Base-by-base conservation (phyloP, 2,329 filamentous ascomycete species). In the Ceratocystis variospora region DNA sequence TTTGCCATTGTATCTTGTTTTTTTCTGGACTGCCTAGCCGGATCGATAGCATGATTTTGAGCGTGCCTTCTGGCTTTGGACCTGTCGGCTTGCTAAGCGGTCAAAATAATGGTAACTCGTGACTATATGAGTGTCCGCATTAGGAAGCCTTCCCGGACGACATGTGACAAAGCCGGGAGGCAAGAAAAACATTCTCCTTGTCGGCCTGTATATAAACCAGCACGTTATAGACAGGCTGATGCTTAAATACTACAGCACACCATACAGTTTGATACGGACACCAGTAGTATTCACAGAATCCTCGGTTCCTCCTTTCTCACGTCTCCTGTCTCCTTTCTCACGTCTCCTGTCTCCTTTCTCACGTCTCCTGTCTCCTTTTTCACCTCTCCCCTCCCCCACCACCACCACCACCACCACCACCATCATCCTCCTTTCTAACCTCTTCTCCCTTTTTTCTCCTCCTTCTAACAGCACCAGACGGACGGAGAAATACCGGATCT, bases 121-220 rank as follows among this genome's bases (percentile, higher is more conserved):
- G 55, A 59, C 55, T 59, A n/a, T 17, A 33, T 31, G 4, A n/a
- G 33, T 22, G 28, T 19, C 25, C 55, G 15, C 2, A 59, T 59
- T 59, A 31, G 55, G 55, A 59, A 59, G 55, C 55, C 31, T 19
- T 59, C 55, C 55, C 55, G 55, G 55, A 31, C 31, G 28, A 59
- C 55, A 59, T 59, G 55, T 59, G 55, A 59, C 55, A 59, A 37
- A 17, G 22, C 6, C 17, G 7, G 10, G 25, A 57, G 25, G 50
- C 12, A 22, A 3, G 25, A 17, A 59, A n/a, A 8, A 28, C 28
- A 19, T 59, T 31, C 33, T 59, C 6, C 25, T 37, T 33, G 28
- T 8, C 19, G 55, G 17, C 28, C 7, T 37, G 55, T 41, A 41
- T 15, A 41, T 41, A 41, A 15, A 41, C 37, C 37, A 41, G 3